Percentiles rank a stretch among this genome's conserved stretches.
Conservation (phyloP, 345 rosid species). For the Rubroshorea leprosula region DNA sequence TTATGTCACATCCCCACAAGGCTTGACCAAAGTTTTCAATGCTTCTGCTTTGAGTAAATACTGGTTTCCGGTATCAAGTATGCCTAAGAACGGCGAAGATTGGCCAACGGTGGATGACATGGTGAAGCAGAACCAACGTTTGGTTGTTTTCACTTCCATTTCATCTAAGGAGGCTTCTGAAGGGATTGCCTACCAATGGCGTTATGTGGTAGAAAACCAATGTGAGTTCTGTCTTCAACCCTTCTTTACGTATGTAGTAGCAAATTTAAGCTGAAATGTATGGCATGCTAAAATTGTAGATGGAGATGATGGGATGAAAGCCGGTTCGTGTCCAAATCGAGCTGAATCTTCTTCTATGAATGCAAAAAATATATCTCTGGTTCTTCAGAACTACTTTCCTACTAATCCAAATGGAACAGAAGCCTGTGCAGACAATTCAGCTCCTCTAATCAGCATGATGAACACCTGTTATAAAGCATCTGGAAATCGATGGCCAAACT, state of each 20-base stretch:
- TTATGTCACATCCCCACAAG: slow-evolving; percentile 68
- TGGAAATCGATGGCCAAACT: slow-evolving; percentile 93
- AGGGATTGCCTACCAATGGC: slow-evolving; percentile 88
- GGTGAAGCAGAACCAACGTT: slow-evolving; percentile 74
- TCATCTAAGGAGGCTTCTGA: slow-evolving; percentile 73
- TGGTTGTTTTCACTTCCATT: slow-evolving; percentile 82
- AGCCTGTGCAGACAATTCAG: slow-evolving; percentile 74
- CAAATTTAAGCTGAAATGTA: too few relatives aligned
- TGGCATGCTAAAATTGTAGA: slow-evolving; percentile 39
- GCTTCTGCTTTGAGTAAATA: slow-evolving; percentile 68
- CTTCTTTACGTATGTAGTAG: too few relatives aligned
- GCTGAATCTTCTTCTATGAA: slow-evolving; percentile 64
- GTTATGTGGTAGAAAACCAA: slow-evolving; percentile 76
- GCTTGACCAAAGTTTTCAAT: slow-evolving; percentile 75
- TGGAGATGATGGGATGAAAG: slow-evolving; percentile 70
- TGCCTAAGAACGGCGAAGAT: slow-evolving; percentile 78
- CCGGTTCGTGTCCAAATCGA: slow-evolving; percentile 65
- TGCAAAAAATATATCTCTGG: slow-evolving; percentile 46
- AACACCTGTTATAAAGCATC: slow-evolving; percentile 66
- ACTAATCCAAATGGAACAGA: slow-evolving; percentile 52
- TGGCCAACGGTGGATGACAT: slow-evolving; percentile 94
- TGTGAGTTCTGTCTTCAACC: slow-evolving; percentile 45
- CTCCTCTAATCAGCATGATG: slow-evolving; percentile 57
- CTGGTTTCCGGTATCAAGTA: slow-evolving; percentile 61
- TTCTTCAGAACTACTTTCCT: slow-evolving; percentile 73